These are phyloP conservation scores for Harrya chromipes DNA, from an alignment of 768 basidiomycete genomes.

Conservation along the genomic window DNA sequence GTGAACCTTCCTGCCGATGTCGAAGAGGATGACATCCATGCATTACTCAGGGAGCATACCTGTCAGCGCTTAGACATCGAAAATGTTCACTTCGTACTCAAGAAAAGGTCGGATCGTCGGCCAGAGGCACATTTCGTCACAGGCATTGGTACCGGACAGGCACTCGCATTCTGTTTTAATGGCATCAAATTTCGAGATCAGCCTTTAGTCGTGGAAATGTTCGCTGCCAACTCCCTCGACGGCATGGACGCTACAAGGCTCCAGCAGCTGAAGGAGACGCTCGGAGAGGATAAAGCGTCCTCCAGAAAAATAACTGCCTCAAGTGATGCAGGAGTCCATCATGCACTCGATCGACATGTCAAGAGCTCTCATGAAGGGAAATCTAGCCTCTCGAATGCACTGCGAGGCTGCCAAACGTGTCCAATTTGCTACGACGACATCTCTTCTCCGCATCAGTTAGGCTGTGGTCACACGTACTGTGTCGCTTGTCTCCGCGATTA, in stretches of 20 bases:
- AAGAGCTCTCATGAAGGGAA: conserved; percentile 36
- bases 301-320: conserved; percentile 45
- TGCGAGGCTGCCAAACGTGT: conserved; percentile 25
- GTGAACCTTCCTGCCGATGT: conserved; percentile 42
- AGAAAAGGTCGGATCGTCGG: conserved; percentile 22
- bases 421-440: conserved; percentile 47
- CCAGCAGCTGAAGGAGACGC: conserved; percentile 33
- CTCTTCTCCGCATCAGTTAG: conserved; percentile 43
- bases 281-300: conserved; percentile 27
- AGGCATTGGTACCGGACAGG: conserved; percentile 37
- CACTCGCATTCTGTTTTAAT: conserved; percentile 42
- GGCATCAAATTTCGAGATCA: conserved; percentile 44
- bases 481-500: conserved; percentile 55
- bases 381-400: neutral
- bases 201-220: conserved; percentile 39
- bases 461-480: conserved; percentile 62
- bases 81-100: conserved; percentile 7
- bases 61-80: conserved; percentile 38
- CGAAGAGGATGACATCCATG: conserved; percentile 35
- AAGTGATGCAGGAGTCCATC: conserved; percentile 55
- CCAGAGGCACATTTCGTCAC: conserved; percentile 41
- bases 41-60: conserved; percentile 41
- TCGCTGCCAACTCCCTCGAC: conserved; percentile 26
- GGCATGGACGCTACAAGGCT: conserved; percentile 44
- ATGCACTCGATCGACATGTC: conserved; percentile 43